These are phyloP conservation scores for Aspergillus thermomutatus DNA, from an alignment of 2,329 filamentous ascomycete species.

Conservation along the genomic window DNA sequence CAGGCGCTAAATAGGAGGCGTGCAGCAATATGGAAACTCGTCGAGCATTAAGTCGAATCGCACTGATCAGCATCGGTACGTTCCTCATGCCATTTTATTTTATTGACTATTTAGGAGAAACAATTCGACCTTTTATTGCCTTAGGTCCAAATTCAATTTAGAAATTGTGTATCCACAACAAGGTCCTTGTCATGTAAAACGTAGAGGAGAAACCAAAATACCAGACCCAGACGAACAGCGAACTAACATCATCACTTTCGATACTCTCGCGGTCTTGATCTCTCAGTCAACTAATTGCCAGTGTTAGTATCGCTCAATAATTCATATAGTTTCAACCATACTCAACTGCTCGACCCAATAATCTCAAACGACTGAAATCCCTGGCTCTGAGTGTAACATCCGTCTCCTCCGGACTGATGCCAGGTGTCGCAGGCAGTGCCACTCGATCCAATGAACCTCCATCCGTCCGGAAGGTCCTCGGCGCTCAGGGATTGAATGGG, in stretches of 20 bases:
- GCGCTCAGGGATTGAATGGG: background rate
- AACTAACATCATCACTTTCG: too few species aligned
- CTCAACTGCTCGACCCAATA: background rate
- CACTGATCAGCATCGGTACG: background rate
- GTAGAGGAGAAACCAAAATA: background rate
- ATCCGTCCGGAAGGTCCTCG: background rate
- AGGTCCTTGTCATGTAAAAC: too few species aligned
- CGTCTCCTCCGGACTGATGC: background rate
- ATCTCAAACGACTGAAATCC: slow-evolving; percentile 1
- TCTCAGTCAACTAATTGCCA: background rate
- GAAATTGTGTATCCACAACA: background rate
- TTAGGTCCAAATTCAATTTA: background rate
- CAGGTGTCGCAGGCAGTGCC: background rate
- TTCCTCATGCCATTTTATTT: too few species aligned
- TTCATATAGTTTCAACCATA: background rate
- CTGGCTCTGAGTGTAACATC: slow-evolving; percentile 1
- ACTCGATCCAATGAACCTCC: background rate
- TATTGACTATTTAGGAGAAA: background rate
- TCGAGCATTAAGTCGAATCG: too few species aligned
- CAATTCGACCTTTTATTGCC: background rate
- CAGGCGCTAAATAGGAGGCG: too few species aligned
- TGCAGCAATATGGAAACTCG: too few species aligned
- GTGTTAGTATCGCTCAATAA: background rate
- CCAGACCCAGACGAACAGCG: background rate
- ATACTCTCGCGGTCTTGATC: too few species aligned